These are phyloP conservation scores for Prunella vulgaris DNA, from an alignment of 257 asterid species.

Conservation along the genomic window DNA sequence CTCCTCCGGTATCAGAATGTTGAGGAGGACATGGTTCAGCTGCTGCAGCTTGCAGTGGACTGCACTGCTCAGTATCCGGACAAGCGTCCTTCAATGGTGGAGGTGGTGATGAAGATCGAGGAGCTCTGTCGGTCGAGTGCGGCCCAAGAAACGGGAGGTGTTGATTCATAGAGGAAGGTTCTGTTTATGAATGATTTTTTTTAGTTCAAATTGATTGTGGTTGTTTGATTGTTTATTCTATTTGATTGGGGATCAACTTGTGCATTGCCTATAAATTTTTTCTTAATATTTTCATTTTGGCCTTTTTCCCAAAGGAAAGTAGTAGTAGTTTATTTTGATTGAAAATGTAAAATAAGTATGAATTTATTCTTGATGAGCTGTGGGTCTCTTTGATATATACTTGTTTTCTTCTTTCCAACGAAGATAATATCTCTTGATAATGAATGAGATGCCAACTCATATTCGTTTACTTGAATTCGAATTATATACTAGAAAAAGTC, in stretches of 20 bases:
- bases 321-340: no score
- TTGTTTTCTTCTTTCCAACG: background rate
- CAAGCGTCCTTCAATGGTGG: constrained; percentile 47
- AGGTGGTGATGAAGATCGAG: constrained; percentile 37
- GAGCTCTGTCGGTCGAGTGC: constrained; percentile 36
- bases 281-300: constrained; percentile 15
- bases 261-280: constrained; percentile 11
- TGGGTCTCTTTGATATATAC: constrained; percentile 7
- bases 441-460: background rate
- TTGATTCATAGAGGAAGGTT: no score
- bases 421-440: constrained; percentile 6
- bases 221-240: constrained; percentile 34
- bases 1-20: constrained; percentile 57
- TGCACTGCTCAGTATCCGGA: constrained; percentile 58
- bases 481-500: background rate
- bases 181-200: no score
- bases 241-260: constrained; percentile 27
- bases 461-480: constrained; percentile 3
- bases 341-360: constrained; percentile 31
- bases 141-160: constrained; percentile 1
- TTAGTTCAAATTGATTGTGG: constrained; percentile 2
- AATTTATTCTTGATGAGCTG: constrained; percentile 31
- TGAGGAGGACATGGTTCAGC: constrained; percentile 67
- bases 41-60: constrained; percentile 56
- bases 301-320: no score